A percentile compares a stretch with the other conserved stretches of the same genome.
Evolutionary conservation across 352 stramenopile genomes (phyloP).

Genomic region (Phytophthora aleatoria): DNA sequence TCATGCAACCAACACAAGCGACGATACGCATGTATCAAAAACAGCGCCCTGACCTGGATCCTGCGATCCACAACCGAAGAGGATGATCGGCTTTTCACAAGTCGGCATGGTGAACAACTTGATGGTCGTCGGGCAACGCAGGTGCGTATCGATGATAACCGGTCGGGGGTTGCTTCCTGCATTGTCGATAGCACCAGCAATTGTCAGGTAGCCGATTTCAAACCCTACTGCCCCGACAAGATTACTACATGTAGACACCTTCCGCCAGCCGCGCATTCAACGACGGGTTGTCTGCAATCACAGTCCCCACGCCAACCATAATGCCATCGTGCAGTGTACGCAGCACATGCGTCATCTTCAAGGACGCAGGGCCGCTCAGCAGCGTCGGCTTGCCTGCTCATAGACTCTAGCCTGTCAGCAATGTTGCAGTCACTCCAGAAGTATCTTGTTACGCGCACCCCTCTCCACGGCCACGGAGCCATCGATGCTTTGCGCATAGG

Average conservation of each 20-base stretch:
- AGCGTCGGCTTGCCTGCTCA: constrained; percentile 62
- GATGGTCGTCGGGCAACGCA: constrained; percentile 68
- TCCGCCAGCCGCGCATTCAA: constrained; percentile 73
- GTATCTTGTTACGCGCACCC: constrained; percentile 35
- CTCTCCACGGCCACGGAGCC: constrained; percentile 73
- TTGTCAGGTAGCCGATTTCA: neutral
- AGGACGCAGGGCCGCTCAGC: constrained; percentile 68
- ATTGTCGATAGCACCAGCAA: neutral
- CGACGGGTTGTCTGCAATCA: constrained; percentile 88
- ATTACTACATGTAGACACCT: constrained; percentile 27
- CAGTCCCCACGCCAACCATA: constrained; percentile 85
- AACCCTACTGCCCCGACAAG: neutral
- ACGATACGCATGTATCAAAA: neutral
- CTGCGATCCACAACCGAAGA: constrained; percentile 40
- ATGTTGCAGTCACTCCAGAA: neutral
- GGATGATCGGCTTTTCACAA: constrained; percentile 75
- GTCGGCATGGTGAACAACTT: constrained; percentile 77
- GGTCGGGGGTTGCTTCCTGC: constrained; percentile 68
- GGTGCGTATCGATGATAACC: constrained; percentile 73
- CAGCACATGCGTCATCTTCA: constrained; percentile 90
- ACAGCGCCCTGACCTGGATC: constrained; percentile 26
- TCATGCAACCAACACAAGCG: constrained; percentile 1
- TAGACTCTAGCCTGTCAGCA: constrained; percentile 1
- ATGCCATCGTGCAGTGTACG: constrained; percentile 88
- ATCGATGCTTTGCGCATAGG: constrained; percentile 91